A percentile compares a stretch with the other conserved stretches of the same genome.
Conservation (phyloP, 345 rosid species). For the Isatis tinctoria region DNA sequence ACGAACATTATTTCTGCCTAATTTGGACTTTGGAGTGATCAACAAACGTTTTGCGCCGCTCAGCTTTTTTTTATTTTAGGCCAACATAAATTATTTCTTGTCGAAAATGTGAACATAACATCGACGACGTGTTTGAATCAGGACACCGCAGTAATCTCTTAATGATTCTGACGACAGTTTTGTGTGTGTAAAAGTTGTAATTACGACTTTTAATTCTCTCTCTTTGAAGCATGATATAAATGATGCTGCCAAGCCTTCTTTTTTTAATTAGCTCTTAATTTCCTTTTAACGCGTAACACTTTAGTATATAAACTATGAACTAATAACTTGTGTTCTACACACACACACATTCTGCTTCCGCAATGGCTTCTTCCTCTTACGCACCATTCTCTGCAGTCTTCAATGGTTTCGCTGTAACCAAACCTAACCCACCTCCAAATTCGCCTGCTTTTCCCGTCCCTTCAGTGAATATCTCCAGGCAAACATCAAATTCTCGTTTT, state of each 20-base stretch:
- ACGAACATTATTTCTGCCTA: background rate
- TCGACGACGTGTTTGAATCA: slow-evolving; percentile 1
- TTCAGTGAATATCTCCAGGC: slow-evolving; percentile 32
- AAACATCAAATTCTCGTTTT: slow-evolving; percentile 41
- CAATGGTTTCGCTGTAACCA: slow-evolving; percentile 21
- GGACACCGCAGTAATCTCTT: background rate
- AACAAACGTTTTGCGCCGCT: background rate
- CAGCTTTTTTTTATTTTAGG: slow-evolving; percentile 7
- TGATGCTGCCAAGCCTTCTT: background rate
- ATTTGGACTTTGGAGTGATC: background rate
- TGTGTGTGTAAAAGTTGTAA: background rate
- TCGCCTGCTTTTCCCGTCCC: slow-evolving; percentile 33
- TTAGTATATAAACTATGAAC: background rate
- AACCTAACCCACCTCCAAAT: slow-evolving; percentile 14
- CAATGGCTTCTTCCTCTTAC: slow-evolving; percentile 38
- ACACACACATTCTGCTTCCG: background rate
- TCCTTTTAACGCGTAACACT: background rate
- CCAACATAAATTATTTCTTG: background rate
- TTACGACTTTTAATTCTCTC: background rate
- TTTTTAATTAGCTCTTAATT: background rate
- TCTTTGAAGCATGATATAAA: background rate
- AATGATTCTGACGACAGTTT: background rate
- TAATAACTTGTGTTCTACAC: background rate
- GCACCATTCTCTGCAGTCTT: slow-evolving; percentile 31
- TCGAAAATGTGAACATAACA: slow-evolving; percentile 1